Evolutionary conservation across 164 flowering plant genomes (phyloP).

Genomic region (Tetrastigma voinierianum): DNA sequence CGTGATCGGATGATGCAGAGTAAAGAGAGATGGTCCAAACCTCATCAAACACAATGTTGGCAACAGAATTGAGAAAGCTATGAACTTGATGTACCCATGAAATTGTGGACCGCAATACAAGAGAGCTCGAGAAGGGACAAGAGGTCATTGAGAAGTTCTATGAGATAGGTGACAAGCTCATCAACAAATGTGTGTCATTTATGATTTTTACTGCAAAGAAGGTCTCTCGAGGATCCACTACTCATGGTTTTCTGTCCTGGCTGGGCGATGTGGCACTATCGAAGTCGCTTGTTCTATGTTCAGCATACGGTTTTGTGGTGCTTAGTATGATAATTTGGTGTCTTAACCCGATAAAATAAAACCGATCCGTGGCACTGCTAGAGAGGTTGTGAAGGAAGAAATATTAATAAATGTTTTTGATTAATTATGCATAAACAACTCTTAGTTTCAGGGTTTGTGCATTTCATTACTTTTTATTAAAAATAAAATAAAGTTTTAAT

Average conservation of each 20-base stretch:
- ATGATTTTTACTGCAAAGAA: background rate
- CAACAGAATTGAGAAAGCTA: slow-evolving; percentile 77
- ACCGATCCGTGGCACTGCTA: slow-evolving; percentile 80
- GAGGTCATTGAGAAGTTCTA: slow-evolving; percentile 92
- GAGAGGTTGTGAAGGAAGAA: slow-evolving; percentile 87
- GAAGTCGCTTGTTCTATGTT: slow-evolving; percentile 11
- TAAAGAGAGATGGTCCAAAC: slow-evolving; percentile 84
- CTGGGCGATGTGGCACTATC: background rate
- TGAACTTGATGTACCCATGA: slow-evolving; percentile 96
- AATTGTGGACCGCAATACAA: slow-evolving; percentile 85
- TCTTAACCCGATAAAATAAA: slow-evolving; percentile 85
- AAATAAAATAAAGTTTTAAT: too few relatives aligned
- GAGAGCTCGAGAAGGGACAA: slow-evolving; percentile 96
- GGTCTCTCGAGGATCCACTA: background rate
- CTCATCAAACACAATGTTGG: slow-evolving; percentile 75
- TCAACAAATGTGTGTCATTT: too few relatives aligned
- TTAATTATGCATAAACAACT: too few relatives aligned
- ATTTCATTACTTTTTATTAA: too few relatives aligned
- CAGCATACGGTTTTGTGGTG: slow-evolving; percentile 94
- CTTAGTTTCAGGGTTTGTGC: too few relatives aligned
- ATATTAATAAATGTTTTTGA: too few relatives aligned
- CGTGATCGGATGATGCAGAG: slow-evolving; percentile 36
- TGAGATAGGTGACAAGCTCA: too few relatives aligned
- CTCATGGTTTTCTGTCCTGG: background rate
- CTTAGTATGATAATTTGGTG: slow-evolving; percentile 88